Conservation (phyloP, 495 filamentous ascomycete genomes). For the Aspergillus cristatus region DNA sequence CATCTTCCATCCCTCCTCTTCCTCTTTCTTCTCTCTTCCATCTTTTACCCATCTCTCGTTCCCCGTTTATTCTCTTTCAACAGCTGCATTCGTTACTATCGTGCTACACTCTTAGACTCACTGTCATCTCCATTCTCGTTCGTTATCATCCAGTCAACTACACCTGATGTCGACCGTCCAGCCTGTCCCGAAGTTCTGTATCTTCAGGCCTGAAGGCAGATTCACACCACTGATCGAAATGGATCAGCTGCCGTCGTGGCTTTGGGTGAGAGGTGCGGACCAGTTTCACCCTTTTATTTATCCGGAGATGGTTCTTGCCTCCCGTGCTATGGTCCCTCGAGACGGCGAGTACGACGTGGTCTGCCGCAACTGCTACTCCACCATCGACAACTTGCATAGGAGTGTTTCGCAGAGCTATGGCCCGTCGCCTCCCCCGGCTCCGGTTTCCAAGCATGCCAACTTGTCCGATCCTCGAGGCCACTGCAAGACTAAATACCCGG, state of each 20-base stretch:
- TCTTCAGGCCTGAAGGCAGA: constrained; percentile 21
- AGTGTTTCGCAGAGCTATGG: constrained; percentile 18
- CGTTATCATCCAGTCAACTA: constrained; percentile 5
- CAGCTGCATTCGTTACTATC: too few relatives aligned
- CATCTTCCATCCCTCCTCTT: not conserved
- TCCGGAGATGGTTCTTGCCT: constrained; percentile 16
- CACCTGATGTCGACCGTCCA: constrained; percentile 7
- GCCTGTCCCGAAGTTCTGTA: constrained; percentile 25
- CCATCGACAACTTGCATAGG: constrained; percentile 20
- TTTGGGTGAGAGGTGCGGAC: constrained; percentile 19
- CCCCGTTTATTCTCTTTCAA: constrained; percentile 7
- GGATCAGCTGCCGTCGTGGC: constrained; percentile 32
- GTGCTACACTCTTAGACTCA: too few relatives aligned
- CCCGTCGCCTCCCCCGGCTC: constrained; percentile 1
- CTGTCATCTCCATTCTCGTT: not conserved
- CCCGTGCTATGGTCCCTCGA: constrained; percentile 15
- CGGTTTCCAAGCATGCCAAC: not conserved
- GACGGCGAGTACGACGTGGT: constrained; percentile 30
- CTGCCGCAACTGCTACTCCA: constrained; percentile 24
- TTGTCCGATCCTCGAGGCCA: constrained; percentile 1
- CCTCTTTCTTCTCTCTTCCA: not conserved
- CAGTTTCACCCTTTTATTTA: constrained; percentile 10
- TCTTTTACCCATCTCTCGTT: constrained; percentile 2
- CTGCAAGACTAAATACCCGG: not conserved
- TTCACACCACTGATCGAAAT: constrained; percentile 23